Percentiles rank a stretch among this genome's conserved stretches.
Evolutionary conservation across 192 early-diverging fungal species (phyloP).

Genomic region (Coemansia asiatica): DNA sequence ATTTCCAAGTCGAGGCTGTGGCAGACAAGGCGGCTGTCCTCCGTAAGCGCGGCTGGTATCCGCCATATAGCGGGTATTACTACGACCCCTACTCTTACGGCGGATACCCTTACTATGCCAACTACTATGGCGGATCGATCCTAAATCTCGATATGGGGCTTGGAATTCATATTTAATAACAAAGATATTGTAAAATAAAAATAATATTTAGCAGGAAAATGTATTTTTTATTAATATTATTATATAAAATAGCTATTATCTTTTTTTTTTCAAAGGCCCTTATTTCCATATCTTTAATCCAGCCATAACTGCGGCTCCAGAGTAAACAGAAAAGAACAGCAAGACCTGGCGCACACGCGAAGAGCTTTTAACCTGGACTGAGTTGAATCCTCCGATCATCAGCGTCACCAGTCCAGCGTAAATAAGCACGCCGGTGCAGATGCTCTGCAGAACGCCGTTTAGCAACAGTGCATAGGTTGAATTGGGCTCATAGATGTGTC

Average conservation of each 20-base stretch:
- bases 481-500: conserved; percentile 61
- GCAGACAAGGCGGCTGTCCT: not conserved
- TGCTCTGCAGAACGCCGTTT: conserved; percentile 69
- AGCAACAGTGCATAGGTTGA: conserved; percentile 59
- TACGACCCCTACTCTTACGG: not conserved
- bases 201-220: too few species aligned
- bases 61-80: not conserved
- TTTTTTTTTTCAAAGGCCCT: too few species aligned
- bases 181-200: not conserved
- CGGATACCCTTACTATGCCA: not conserved
- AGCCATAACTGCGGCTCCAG: conserved; percentile 43
- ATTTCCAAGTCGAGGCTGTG: not conserved
- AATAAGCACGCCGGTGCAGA: conserved; percentile 72
- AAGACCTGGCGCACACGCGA: conserved; percentile 16
- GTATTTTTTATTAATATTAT: too few species aligned
- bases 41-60: not conserved
- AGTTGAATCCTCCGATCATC: conserved; percentile 65
- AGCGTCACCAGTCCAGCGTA: conserved; percentile 72
- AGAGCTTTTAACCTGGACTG: conserved; percentile 34
- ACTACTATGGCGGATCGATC: not conserved
- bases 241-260: too few species aligned
- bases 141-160: conserved; percentile 1
- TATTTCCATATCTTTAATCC: conserved; percentile 45
- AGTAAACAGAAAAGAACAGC: conserved; percentile 43
- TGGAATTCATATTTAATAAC: conserved; percentile 5